Evolutionary conservation across 805 yeast species (phyloP).

Genomic region (Grigorovia yakushimaensis): DNA sequence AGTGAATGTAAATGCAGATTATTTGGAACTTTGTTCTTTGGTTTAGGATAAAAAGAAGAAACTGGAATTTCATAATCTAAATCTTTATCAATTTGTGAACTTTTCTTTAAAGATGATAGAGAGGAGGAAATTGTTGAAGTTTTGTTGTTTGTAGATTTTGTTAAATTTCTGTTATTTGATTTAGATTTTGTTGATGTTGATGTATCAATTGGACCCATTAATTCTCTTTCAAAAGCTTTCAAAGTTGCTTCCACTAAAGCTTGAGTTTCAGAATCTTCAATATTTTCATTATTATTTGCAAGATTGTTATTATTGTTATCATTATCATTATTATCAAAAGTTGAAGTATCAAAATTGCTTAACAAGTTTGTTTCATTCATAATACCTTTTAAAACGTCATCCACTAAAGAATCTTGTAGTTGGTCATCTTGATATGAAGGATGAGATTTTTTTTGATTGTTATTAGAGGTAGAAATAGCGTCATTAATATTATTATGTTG

Average conservation of each 20-base stretch:
- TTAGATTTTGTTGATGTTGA: conserved; percentile 4
- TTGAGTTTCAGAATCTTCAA: conserved; percentile 24
- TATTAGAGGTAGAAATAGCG: not conserved
- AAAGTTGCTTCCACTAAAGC: conserved; percentile 28
- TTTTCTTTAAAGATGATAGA: not conserved
- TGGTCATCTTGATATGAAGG: conserved; percentile 9
- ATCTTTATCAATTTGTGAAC: not conserved
- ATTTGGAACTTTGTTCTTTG: conserved; percentile 1
- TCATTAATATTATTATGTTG: not conserved
- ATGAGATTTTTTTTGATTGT: not conserved
- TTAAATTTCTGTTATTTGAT: conserved; percentile 2
- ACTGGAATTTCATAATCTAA: conserved; percentile 4
- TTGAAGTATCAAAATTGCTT: not conserved
- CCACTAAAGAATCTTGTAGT: conserved; percentile 16
- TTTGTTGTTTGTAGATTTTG: not conserved
- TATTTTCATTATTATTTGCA: conserved; percentile 3
- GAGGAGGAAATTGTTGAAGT: not conserved
- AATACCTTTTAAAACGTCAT: conserved; percentile 25
- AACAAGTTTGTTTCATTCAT: conserved; percentile 8
- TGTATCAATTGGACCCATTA: conserved; percentile 9
- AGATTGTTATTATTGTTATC: conserved; percentile 1
- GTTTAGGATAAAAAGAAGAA: conserved; percentile 4
- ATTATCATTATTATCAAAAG: conserved; percentile 9
- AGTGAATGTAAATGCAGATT: not conserved
- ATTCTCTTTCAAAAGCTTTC: conserved; percentile 26